Evolutionary conservation across 148 eudicot genomes (phyloP).

Genomic region (Chenopodium suecicum): DNA sequence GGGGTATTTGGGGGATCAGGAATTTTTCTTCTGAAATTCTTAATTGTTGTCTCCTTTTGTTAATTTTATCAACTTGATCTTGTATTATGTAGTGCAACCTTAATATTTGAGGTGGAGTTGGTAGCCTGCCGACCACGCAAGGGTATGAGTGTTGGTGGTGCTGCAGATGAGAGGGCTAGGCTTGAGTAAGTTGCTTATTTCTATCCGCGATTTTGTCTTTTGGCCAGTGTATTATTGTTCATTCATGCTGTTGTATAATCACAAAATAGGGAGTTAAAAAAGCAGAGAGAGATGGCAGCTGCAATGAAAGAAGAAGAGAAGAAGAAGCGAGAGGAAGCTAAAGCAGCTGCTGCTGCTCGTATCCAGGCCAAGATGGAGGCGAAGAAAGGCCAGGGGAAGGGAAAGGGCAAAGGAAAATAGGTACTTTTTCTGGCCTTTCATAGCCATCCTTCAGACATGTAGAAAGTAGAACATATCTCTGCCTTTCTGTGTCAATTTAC

Average conservation of each 20-base stretch:
- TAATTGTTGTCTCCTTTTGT: neutral
- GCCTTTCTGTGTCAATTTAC: neutral
- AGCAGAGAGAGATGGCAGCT: conserved; percentile 85
- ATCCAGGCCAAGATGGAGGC: conserved; percentile 93
- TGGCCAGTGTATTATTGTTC: neutral
- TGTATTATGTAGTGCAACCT: conserved; percentile 64
- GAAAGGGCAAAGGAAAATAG: conserved; percentile 83
- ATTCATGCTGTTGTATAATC: neutral
- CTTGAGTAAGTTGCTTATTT: conserved; percentile 60
- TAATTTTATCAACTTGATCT: neutral
- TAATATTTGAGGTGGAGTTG: conserved; percentile 88
- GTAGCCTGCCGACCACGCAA: conserved; percentile 86
- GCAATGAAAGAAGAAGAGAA: conserved; percentile 93
- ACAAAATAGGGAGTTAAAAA: conserved; percentile 69
- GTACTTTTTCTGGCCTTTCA: neutral
- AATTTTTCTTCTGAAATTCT: neutral
- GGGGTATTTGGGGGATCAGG: neutral
- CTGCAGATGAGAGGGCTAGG: conserved; percentile 86
- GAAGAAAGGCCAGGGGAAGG: conserved; percentile 88
- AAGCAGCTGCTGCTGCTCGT: conserved; percentile 97
- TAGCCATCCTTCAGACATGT: neutral
- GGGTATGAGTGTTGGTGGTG: conserved; percentile 75
- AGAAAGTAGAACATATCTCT: neutral
- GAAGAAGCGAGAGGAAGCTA: conserved; percentile 94
- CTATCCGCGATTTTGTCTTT: neutral